Evolutionary conservation across 202 grass and related monocot genomes (phyloP).

Genomic region (Cymbopogon flexuosus): DNA sequence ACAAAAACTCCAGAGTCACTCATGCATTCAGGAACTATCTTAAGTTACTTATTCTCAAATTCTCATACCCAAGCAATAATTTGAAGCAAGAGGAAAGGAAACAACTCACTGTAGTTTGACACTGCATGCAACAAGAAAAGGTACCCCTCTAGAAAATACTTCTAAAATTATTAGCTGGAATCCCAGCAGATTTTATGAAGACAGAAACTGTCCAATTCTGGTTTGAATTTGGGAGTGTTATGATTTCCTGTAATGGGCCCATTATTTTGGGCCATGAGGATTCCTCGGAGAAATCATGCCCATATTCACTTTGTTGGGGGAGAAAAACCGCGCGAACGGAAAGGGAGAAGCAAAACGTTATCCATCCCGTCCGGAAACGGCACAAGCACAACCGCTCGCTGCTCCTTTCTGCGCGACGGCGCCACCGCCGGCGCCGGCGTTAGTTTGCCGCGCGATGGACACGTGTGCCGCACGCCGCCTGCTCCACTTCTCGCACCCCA

Average conservation of each 20-base stretch:
- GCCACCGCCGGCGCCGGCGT: neutral
- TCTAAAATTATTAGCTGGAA: no score
- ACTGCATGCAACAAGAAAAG: no score
- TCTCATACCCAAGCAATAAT: no score
- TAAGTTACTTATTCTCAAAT: no score
- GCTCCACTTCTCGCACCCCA: neutral
- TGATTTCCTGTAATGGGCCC: no score
- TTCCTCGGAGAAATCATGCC: neutral
- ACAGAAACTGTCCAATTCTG: no score
- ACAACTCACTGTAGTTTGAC: no score
- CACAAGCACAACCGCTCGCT: neutral
- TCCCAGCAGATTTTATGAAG: no score
- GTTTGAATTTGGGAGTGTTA: no score
- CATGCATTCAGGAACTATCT: neutral
- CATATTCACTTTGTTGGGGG: neutral
- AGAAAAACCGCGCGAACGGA: neutral
- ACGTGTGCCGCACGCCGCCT: constrained; percentile 12
- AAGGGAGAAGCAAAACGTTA: neutral
- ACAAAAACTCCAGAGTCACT: neutral
- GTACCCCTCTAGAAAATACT: no score
- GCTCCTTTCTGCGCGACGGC: neutral
- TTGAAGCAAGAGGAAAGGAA: no score
- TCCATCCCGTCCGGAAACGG: neutral
- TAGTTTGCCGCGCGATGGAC: constrained; percentile 11
- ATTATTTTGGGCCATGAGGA: no score